phyloP scores from a whole-genome alignment of 1,139 yeast genomes.

The Yamadazyma sp. region DNA sequence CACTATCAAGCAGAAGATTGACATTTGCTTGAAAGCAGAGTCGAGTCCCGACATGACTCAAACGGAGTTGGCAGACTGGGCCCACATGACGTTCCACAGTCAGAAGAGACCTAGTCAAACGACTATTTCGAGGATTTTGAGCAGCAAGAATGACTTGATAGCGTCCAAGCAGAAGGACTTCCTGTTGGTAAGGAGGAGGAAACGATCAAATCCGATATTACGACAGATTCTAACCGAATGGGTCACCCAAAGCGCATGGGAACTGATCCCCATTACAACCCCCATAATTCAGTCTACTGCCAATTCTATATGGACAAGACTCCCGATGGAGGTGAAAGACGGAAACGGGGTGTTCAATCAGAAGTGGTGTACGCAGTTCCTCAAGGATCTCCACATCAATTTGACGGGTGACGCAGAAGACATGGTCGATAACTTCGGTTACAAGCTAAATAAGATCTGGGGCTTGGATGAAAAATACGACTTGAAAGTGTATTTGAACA shows the following conservation, averaged over 20 bases:
- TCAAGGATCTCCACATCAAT: constrained; percentile 54
- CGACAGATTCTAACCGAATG: constrained; percentile 63
- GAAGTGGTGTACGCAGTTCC: constrained; percentile 64
- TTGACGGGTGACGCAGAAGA: constrained; percentile 49
- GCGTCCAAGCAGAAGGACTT: constrained; percentile 60
- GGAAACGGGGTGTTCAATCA: constrained; percentile 66
- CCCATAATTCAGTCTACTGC: constrained; percentile 68
- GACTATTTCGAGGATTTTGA: constrained; percentile 60
- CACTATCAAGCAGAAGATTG: constrained; percentile 64
- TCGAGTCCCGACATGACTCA: constrained; percentile 69
- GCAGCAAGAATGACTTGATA: constrained; percentile 58
- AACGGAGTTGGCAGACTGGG: constrained; percentile 66
- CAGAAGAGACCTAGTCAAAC: constrained; percentile 64
- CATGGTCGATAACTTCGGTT: constrained; percentile 29
- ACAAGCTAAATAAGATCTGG: constrained; percentile 59
- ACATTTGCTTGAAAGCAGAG: constrained; percentile 66
- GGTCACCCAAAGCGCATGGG: constrained; percentile 71
- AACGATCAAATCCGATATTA: constrained; percentile 55
- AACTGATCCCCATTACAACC: constrained; percentile 61
- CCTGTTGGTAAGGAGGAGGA: constrained; percentile 53
- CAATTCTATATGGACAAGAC: constrained; percentile 59
- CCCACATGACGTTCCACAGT: constrained; percentile 52
- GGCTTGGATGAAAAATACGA: constrained; percentile 56
- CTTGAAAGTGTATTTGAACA: constrained; percentile 34
- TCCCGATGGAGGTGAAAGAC: constrained; percentile 54